phyloP scores from a whole-genome alignment of 352 stramenopile species.

The Globisporangium viniferum region DNA sequence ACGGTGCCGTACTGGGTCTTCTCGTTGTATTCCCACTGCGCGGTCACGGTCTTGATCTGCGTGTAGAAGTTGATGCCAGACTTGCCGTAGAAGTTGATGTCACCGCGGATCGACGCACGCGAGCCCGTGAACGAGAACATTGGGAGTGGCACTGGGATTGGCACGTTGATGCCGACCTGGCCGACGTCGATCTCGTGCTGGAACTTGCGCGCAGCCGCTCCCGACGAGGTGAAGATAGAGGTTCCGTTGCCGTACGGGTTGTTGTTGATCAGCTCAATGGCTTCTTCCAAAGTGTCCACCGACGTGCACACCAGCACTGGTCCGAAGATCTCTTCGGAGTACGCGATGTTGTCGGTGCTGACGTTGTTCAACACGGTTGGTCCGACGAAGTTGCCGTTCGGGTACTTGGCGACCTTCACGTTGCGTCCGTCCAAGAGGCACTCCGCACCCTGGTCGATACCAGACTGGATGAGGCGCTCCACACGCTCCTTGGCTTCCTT shows the following conservation, averaged over 20 bases:
- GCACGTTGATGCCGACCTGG: constrained; percentile 96
- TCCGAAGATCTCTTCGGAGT: constrained; percentile 97
- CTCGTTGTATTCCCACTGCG: constrained; percentile 93
- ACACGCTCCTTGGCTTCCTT: constrained; percentile 85
- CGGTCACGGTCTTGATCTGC: constrained; percentile 97
- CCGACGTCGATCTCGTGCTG: constrained; percentile 96
- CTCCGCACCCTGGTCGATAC: constrained; percentile 88
- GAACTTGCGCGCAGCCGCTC: constrained; percentile 94
- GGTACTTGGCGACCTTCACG: constrained; percentile 88
- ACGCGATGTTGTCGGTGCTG: constrained; percentile 82
- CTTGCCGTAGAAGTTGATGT: constrained; percentile 98
- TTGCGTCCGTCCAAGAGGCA: constrained; percentile 92
- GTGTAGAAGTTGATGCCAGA: constrained; percentile 97
- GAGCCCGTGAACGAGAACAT: constrained; percentile 99
- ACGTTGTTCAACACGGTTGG: constrained; percentile 91
- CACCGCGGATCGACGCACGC: constrained; percentile 91
- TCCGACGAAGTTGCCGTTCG: constrained; percentile 95
- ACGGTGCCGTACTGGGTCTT: constrained; percentile 87
- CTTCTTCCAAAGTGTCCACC: constrained; percentile 94
- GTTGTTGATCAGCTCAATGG: constrained; percentile 93
- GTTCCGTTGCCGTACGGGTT: constrained; percentile 98
- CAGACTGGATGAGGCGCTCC: constrained; percentile 85
- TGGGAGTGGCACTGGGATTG: constrained; percentile 96
- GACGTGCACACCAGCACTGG: constrained; percentile 91
- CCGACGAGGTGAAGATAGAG: constrained; percentile 95